Base-by-base conservation (phyloP, 2,329 filamentous ascomycete species). In the Grosmannia huntii region DNA sequence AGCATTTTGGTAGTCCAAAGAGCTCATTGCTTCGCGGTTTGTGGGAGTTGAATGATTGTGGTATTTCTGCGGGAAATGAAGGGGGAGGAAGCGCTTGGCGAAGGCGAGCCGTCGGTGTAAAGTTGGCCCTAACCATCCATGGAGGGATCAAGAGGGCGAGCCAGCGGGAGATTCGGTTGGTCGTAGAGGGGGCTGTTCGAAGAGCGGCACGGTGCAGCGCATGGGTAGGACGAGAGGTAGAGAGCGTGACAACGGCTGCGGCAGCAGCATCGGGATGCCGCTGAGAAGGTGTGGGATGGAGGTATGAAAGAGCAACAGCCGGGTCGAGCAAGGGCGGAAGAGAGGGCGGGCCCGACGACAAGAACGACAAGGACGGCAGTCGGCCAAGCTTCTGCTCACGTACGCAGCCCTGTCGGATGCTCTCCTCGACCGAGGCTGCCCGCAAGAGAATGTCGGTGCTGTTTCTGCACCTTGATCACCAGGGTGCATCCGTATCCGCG, bases 71-170 rank as follows among this genome's bases (percentile, higher is more conserved):
- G 4, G 12, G 38, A 12, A 12, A n/a, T n/a, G n/a, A n/a, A n/a
- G n/a, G 23, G 28, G 25, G 38, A 23, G 28, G 23, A 50, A 7
- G 31, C 50, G 28, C n/a, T 46, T 12, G 57, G 44, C 31, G 36
- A 48, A 33, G 54, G 51, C 21, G 51, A n/a, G 51, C 31, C 31
- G 51, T 33, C n/a, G 51, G 12, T n/a, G 31, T 31, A 44, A 14
- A 14, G 27, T 9, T 48, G 56, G 25, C 48, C 36, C 67, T 63
- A 69, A 63, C 62, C 65, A 66, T 67, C 68, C 69, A 70, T 70
- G 63, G 65, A 61, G 55, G 31, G 41, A 5, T 14, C 36, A 48
- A n/a, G 21, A 21, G 46, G 46, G 21, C 23, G 10, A 25, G 46
- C n/a, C 1, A 21, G 23, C 21, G 46, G 21, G 23, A 25, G 21